A percentile compares a stretch with the other conserved stretches of the same genome.
Conservation (phyloP, 2,329 filamentous ascomycete species). For the Botrytis elliptica region DNA sequence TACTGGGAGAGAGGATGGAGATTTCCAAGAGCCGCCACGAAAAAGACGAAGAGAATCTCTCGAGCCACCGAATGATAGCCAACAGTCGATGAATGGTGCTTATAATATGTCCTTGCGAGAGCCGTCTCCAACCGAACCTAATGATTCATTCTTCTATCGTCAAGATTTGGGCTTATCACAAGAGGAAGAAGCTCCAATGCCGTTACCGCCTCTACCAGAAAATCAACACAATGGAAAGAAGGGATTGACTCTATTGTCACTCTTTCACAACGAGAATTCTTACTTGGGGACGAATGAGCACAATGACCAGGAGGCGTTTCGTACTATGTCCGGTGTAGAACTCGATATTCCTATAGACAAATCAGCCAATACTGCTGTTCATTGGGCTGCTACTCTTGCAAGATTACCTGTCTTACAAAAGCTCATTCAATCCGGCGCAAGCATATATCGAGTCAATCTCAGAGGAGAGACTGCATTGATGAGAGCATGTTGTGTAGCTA, state of each 20-base stretch:
- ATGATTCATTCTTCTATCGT: conserved; percentile 72
- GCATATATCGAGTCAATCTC: conserved; percentile 82
- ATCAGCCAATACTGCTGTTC: conserved; percentile 84
- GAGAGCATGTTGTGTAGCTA: conserved; percentile 88
- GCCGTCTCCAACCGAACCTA: conserved; percentile 72
- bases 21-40: conserved; percentile 72
- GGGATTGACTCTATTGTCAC: conserved; percentile 68
- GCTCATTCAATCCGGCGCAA: conserved; percentile 80
- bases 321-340: conserved; percentile 72
- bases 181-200: conserved; percentile 55
- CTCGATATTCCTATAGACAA: conserved; percentile 91
- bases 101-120: conserved; percentile 59
- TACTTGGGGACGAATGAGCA: conserved; percentile 56
- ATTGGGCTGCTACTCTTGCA: conserved; percentile 94
- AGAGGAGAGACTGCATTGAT: conserved; percentile 91
- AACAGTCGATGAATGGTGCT: conserved; percentile 32
- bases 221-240: conserved; percentile 69
- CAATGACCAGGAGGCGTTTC: conserved; percentile 73
- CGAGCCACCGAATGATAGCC: conserved; percentile 50
- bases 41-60: conserved; percentile 64
- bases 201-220: conserved; percentile 63
- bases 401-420: conserved; percentile 79
- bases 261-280: conserved; percentile 71
- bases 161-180: conserved; percentile 41
- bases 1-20: conserved; percentile 45